Conservation (phyloP, 2,329 filamentous ascomycete species). For the Phoma sp. region DNA sequence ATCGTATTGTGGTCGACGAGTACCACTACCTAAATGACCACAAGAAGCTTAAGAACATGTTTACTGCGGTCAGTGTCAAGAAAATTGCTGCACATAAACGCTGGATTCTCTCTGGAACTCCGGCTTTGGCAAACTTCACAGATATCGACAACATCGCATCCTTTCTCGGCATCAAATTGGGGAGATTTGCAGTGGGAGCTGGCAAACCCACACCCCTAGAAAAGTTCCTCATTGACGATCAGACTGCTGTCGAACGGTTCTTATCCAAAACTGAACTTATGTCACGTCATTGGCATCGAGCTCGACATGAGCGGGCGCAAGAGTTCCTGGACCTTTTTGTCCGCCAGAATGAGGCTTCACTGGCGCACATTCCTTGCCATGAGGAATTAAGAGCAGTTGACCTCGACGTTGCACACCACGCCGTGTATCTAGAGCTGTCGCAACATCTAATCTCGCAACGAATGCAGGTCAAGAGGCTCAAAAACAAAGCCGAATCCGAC, state of each 20-base stretch:
- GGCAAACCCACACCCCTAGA: constrained; percentile 55
- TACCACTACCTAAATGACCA: constrained; percentile 63
- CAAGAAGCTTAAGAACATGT: constrained; percentile 39
- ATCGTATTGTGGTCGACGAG: constrained; percentile 69
- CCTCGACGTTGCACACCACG: constrained; percentile 58
- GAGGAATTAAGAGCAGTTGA: constrained; percentile 55
- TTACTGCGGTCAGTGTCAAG: constrained; percentile 50
- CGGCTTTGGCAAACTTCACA: constrained; percentile 63
- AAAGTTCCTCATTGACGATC: constrained; percentile 42
- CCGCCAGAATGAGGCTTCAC: constrained; percentile 49
- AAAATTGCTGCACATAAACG: constrained; percentile 59
- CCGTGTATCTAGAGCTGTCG: constrained; percentile 63
- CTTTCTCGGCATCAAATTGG: constrained; percentile 64
- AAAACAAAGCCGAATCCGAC: constrained; percentile 47
- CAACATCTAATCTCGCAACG: constrained; percentile 61
- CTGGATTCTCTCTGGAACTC: constrained; percentile 71
- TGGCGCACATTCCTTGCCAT: constrained; percentile 50
- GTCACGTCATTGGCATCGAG: constrained; percentile 61
- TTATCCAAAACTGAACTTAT: constrained; percentile 58
- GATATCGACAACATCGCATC: constrained; percentile 66
- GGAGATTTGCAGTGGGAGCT: constrained; percentile 59
- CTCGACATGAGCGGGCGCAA: constrained; percentile 62
- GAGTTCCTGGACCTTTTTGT: constrained; percentile 63
- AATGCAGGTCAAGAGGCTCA: constrained; percentile 55
- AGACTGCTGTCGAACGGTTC: constrained; percentile 62